Evolutionary conservation across 352 stramenopile genomes (phyloP), one percentile per base, ranked within the genome.

Genomic region (Pythium oligandrum): DNA sequence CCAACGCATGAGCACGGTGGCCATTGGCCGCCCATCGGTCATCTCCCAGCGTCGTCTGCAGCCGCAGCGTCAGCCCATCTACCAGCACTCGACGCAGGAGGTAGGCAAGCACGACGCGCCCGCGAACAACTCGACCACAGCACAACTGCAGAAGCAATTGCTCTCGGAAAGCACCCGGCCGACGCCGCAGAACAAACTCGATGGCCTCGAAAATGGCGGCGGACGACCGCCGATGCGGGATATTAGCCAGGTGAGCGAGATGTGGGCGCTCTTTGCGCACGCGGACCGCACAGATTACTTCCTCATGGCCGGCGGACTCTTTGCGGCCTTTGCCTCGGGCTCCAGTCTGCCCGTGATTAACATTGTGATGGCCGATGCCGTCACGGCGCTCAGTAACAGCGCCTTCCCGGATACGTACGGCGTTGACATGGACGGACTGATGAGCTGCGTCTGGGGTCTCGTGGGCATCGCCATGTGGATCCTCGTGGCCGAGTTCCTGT

Each of bases 401-500:
- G 45, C 54, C 8, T 63, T 63, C 39, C 55, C 47, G 4, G 32
- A 26, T 26, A 26, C 33, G 11, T 49, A 58, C 37, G 63, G 59
- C 49, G 54, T 63, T 37, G 51, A 64, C 52, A 58, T 64, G 45
- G 51, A 61, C 56, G 46, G 57, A 39, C 55, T 68, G 40, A 46
- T 51, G 10, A 47, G 31, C 26, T 58, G 59, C 34, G 48, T 53
- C 38, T 54, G 56, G 44, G 40, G 48, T 38, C 54, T 66, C 12
- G 40, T 62, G 9, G 59, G 59, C 39, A 59, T 66, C 49, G 57
- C 50, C 34, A 35, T 60, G n/a, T 64, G 57, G 57, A 57, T 64
- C 35, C 39, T 59, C 12, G 42, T 63, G 3, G 59, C 55, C 48
- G 60, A 61, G 47, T 63, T 68, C 39, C 42, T 63, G 26, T 57